Evolutionary conservation across 2,329 filamentous ascomycete genomes (phyloP).

Genomic region (Chaetomiaceae sp.): DNA sequence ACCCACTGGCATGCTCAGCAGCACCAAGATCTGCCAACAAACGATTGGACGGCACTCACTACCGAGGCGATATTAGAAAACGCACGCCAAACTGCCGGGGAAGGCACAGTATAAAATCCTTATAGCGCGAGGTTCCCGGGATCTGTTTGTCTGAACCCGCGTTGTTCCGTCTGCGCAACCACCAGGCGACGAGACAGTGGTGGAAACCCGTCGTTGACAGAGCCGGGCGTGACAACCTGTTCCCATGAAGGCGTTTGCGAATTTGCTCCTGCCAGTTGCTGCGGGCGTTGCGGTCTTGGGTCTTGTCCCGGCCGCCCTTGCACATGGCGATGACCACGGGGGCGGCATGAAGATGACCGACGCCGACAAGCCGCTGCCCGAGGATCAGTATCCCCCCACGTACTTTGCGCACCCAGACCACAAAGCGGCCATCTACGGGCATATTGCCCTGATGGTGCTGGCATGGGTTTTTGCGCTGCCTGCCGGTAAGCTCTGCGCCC

Average conservation of each 20-base stretch:
- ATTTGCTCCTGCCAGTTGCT: constrained; percentile 18
- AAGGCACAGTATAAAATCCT: no score
- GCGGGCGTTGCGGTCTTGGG: constrained; percentile 27
- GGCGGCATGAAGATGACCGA: constrained; percentile 28
- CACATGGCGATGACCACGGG: constrained; percentile 30
- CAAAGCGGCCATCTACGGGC: constrained; percentile 57
- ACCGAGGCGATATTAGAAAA: neutral
- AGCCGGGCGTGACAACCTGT: neutral
- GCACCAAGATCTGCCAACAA: neutral
- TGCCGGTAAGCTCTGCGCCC: constrained; percentile 66
- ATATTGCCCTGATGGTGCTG: constrained; percentile 66
- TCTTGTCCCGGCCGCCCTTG: constrained; percentile 28
- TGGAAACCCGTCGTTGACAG: neutral
- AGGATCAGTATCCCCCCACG: constrained; percentile 40
- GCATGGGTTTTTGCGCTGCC: constrained; percentile 72
- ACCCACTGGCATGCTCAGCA: neutral
- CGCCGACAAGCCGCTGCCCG: constrained; percentile 27
- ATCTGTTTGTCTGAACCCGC: no score
- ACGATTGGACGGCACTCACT: neutral
- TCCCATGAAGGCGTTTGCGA: constrained; percentile 23
- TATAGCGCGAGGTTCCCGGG: no score
- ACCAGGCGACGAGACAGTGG: no score
- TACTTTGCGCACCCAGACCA: constrained; percentile 58
- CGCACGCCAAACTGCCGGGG: no score
- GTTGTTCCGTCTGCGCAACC: no score